These are phyloP conservation scores for Thermomucor indicae-seudaticae DNA, from an alignment of 371 early-diverging fungal species.

Conservation along the genomic window DNA sequence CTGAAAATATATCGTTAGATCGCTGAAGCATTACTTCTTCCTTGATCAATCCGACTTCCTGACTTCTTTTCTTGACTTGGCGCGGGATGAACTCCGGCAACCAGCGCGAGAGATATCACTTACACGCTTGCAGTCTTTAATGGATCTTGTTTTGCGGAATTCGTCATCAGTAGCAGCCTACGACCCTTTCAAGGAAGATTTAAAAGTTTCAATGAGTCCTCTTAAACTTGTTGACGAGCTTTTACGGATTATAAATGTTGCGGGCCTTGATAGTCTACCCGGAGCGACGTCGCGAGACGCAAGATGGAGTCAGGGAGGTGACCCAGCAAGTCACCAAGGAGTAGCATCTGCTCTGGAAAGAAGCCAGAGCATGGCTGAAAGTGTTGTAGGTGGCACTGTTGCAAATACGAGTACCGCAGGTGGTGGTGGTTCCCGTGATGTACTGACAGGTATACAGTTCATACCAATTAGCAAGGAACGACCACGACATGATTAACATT, in stretches of 20 bases:
- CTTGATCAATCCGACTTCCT: slow-evolving; percentile 92
- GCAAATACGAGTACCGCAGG: not conserved
- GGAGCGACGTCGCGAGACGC: slow-evolving; percentile 9
- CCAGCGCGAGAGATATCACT: slow-evolving; percentile 66
- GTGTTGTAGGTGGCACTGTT: slow-evolving; percentile 8
- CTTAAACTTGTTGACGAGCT: slow-evolving; percentile 68
- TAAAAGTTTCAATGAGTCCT: slow-evolving; percentile 66
- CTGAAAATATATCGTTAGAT: slow-evolving; percentile 60
- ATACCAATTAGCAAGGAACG: no score
- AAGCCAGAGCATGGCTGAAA: slow-evolving; percentile 20
- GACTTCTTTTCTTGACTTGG: slow-evolving; percentile 89
- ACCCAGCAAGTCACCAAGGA: not conserved
- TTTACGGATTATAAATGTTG: slow-evolving; percentile 57
- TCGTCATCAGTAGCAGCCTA: slow-evolving; percentile 76
- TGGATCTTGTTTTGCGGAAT: slow-evolving; percentile 87
- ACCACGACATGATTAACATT: no score
- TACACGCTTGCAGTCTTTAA: slow-evolving; percentile 72
- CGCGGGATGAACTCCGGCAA: slow-evolving; percentile 65
- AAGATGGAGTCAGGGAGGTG: not conserved
- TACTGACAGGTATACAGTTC: slow-evolving; percentile 22
- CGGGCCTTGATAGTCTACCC: slow-evolving; percentile 31
- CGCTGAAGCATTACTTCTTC: slow-evolving; percentile 89
- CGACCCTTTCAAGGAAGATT: slow-evolving; percentile 85
- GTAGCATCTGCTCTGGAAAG: slow-evolving; percentile 13
- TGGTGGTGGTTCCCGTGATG: slow-evolving; percentile 8